Evolutionary conservation across 371 early-diverging fungal genomes (phyloP).

Genomic region (Mucor sp.): DNA sequence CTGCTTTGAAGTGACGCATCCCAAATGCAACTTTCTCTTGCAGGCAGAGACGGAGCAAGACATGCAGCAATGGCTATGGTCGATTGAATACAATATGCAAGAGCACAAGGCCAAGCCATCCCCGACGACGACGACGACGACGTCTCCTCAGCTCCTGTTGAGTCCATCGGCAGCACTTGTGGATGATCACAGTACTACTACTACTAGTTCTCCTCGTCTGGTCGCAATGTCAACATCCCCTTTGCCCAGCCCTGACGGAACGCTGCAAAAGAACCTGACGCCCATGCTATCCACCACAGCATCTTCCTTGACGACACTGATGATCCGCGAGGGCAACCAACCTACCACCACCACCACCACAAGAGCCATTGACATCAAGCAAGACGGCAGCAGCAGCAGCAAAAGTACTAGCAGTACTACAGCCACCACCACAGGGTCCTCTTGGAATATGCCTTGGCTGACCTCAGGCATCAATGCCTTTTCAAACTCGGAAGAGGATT

Average conservation of each 20-base stretch:
- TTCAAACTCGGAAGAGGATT: conserved; percentile 12
- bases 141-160: conserved; percentile 16
- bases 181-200: neutral
- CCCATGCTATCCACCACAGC: conserved; percentile 18
- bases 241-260: conserved; percentile 3
- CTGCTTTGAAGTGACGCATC: conserved; percentile 68
- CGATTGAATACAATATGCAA: conserved; percentile 54
- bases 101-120: neutral
- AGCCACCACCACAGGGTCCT: neutral
- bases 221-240: conserved; percentile 20
- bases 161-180: conserved; percentile 7
- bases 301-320: conserved; percentile 6
- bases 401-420: neutral
- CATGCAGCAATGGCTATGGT: conserved; percentile 63
- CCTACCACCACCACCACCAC: neutral
- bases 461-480: conserved; percentile 34
- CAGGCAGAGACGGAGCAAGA: conserved; percentile 75
- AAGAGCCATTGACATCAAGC: neutral
- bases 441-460: conserved; percentile 53
- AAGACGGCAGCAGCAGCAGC: neutral
- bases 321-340: conserved; percentile 13
- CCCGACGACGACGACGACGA: neutral
- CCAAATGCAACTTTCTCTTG: conserved; percentile 45
- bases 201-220: neutral
- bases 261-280: neutral